Evolutionary conservation across 345 rosid species (phyloP), one percentile per base, ranked within the genome.

Genomic region (Sisymbrium irio): DNA sequence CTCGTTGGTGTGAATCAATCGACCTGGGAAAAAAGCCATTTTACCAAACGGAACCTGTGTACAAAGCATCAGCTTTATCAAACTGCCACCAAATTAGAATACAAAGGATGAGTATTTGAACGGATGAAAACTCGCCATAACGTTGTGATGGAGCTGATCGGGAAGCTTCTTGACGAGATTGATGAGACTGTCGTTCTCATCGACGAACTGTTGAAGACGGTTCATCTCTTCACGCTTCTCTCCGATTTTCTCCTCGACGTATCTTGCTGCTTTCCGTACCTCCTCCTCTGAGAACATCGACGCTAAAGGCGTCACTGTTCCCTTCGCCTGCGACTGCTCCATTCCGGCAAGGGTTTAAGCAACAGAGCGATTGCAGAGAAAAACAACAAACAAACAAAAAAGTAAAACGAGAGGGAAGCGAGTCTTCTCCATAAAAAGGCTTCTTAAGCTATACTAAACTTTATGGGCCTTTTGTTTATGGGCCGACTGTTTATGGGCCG

Each of bases 1-100:
- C 84, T 94, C 98, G 69, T 94, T 94, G 25, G 97, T 91, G 77
- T 94, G 98, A 9, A 89, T 65, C 75, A 94, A 78, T 59, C 88
- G 89, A 44, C 97, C 95, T 27, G 98, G 97, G 62, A 94, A 88
- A 72, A 91, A 89, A 6, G 96, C 96, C 25, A 82, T 81, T 83
- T 89, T 89, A 33, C 97, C 95, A 19, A 89, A 91, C 0, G 95
- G 98, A 75, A 89, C 96, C 96, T 90, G 62, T 50, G 55, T 9
- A 17, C n/a, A n/a, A 49, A 39, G 4, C 45, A 44, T 17, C 42
- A 67, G 58, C 50, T 13, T 27, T 22, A 32, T 54, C 9, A 49
- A 46, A 53, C 54, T 5, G 20, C 9, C 9, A 45, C 55, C 37
- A 54, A 54, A 51, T 37, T 59, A 28, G 27, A 53, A 0, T 2